Base-by-base conservation (phyloP, 257 asterid genomes). In the Plectranthus barbatus region DNA sequence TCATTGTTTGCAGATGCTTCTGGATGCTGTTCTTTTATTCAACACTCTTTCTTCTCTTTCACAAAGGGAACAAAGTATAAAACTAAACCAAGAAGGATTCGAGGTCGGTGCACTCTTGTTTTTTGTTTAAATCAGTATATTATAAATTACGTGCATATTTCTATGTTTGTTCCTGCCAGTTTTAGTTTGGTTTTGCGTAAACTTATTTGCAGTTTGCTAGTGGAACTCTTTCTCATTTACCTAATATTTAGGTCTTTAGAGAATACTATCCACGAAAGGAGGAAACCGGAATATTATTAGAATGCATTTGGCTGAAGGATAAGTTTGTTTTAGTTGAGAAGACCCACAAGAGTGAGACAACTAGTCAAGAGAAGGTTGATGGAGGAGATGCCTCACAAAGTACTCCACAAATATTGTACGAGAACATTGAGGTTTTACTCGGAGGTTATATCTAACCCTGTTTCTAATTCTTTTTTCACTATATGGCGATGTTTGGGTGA, bases 241-340 rank as follows among this genome's bases (percentile, higher is more conserved):
- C 54, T 37, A 47, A 59, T 11, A 42, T 65, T 61, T 84, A 89
- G 99, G 89, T 81, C 13, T 90, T 82, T 34, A 81, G 92, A 71
- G 97, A 93, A 72, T 87, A 81, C 76, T 83, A 80, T 78, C 98
- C 98, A 3, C 67, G 15, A 44, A 91, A 84, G 65, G 85, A 77
- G 72, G 82, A 78, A 56, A 77, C 65, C 46, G 46, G 58, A 47
- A 47, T 69, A 67, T 60, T 71, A 51, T 77, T 90, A 12, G 86
- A 85, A 64, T 87, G 97, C 72, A 34, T 72, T 57, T 83, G 96
- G 96, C 79, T 83, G 72, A 74, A 70, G 14, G 96, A 90, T 76
- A 87, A 83, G 77, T 90, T 66, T 66, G 72, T 79, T 21, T 71
- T 88, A 70, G 81, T 77, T 19, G 96, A 86, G 77, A 81, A 57